Base-by-base conservation (phyloP, 257 asterid species). In the Lantana camara region DNA sequence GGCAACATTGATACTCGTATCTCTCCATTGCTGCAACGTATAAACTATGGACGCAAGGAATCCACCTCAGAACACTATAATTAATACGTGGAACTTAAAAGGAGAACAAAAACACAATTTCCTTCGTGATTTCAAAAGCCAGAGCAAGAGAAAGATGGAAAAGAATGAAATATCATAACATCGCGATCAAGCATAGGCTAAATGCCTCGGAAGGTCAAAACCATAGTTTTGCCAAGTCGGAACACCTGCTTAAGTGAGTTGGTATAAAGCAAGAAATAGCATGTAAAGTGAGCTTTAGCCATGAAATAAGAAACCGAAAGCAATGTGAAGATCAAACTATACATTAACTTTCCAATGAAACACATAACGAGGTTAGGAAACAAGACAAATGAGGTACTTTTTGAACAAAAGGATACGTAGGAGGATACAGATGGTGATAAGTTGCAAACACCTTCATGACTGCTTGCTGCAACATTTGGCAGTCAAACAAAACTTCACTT, bases 371-470 rank as follows among this genome's bases (percentile, higher is more conserved):
- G 37, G 12, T 27, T 30, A 3, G 22, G 54, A 48, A 70, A 17
- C 12, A 56, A 63, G 30, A 47, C 37, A 42, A 35, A 64, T 22
- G 34, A 56, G 46, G 47, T 32, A 57, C n/a, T n/a, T 38, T 57
- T 7, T 58, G 45, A 54, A 37, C 48, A n/a, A n/a, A 79, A 91
- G 98, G 98, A 91, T 91, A 91, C 90, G 72, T 74, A 75, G 75
- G 73, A 88, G 98, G 96, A 91, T 91, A 88, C 94, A 73, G 82
- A 69, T 57, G 64, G 75, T 59, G 72, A 79, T 64, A 77, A 74
- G 74, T 83, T 34, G 85, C 83, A 60, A 70, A 73, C 74, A 79
- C 76, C 90, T 57, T 81, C 63, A 64, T 40, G 79, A 71, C 83
- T 70, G 74, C 82, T 70, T 55, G 84, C 90, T 83, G 95, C 89